These are phyloP conservation scores for Solanum tacnaense DNA, from an alignment of 257 asterid genomes.

Conservation along the genomic window DNA sequence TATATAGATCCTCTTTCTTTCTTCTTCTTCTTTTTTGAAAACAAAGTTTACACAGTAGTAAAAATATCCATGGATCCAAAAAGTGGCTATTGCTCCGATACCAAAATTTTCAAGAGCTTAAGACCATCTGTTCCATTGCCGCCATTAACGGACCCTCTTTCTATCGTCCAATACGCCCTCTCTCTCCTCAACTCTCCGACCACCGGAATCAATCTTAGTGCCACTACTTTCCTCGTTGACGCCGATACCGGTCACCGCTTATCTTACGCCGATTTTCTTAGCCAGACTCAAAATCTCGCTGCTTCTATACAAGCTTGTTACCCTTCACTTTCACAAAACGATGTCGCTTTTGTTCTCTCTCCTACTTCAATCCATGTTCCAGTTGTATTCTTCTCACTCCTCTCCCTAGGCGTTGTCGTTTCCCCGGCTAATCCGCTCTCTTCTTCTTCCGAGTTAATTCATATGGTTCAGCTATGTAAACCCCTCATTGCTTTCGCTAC, in stretches of 20 bases:
- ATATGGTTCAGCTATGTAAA: conserved; percentile 39
- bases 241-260: conserved; percentile 36
- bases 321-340: conserved; percentile 44
- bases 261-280: conserved; percentile 43
- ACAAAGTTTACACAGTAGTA: not conserved
- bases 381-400: conserved; percentile 63
- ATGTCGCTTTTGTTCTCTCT: conserved; percentile 63
- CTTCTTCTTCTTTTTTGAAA: not conserved
- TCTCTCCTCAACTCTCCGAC: conserved; percentile 53
- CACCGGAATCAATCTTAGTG: conserved; percentile 26
- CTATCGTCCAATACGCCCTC: conserved; percentile 32
- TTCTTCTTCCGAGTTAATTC: conserved; percentile 49
- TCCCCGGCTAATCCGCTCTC: conserved; percentile 80
- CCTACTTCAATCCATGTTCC: conserved; percentile 71
- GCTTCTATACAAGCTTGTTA: conserved; percentile 23
- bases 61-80: conserved; percentile 19
- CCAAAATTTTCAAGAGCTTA: conserved; percentile 51
- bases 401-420: conserved; percentile 52
- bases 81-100: conserved; percentile 39
- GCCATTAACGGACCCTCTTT: conserved; percentile 41
- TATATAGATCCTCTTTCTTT: not conserved
- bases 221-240: conserved; percentile 70
- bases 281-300: conserved; percentile 45
- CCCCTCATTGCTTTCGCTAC: conserved; percentile 58
- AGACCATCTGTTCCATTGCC: conserved; percentile 53